Conservation (phyloP, 768 basidiomycete genomes). For the Rhodosporidiobolus sp. region DNA sequence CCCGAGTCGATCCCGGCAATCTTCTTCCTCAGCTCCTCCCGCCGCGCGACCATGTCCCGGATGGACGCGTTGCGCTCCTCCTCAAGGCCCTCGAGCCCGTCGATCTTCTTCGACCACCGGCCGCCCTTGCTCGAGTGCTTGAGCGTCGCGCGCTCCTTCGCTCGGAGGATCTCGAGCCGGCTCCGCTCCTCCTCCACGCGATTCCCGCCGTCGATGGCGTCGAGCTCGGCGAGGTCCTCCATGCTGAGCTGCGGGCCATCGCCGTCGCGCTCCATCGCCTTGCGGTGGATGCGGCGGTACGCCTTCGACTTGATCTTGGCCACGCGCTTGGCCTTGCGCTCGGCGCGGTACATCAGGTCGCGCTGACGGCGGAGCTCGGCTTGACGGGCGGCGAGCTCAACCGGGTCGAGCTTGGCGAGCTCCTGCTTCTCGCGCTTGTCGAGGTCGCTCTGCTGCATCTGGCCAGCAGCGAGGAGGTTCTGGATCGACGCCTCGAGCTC, state of each 20-base stretch:
- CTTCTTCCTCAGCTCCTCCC: conserved; percentile 71
- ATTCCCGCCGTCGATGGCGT: conserved; percentile 55
- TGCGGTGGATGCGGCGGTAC: conserved; percentile 76
- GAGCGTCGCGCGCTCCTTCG: conserved; percentile 83
- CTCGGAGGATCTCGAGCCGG: conserved; percentile 73
- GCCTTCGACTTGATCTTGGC: conserved; percentile 95
- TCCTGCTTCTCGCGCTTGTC: conserved; percentile 73
- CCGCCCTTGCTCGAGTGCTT: conserved; percentile 73
- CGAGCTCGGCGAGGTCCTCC: conserved; percentile 56
- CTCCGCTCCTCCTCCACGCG: conserved; percentile 58
- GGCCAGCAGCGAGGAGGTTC: conserved; percentile 71
- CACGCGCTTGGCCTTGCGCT: conserved; percentile 80
- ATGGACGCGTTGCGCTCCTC: conserved; percentile 62
- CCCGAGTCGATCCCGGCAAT: conserved; percentile 61
- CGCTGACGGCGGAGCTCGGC: conserved; percentile 81
- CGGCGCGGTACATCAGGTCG: conserved; percentile 89
- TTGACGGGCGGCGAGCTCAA: conserved; percentile 78
- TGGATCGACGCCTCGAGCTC: conserved; percentile 81
- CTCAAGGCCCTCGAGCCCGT: conserved; percentile 57
- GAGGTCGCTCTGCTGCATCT: conserved; percentile 75
- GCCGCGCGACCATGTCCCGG: conserved; percentile 76
- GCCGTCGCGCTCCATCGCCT: conserved; percentile 53
- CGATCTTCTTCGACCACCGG: conserved; percentile 53
- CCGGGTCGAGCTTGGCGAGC: conserved; percentile 63
- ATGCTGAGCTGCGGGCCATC: conserved; percentile 47